Conservation (phyloP, 176 grass and related monocot species). For the Zoysia japonica region DNA sequence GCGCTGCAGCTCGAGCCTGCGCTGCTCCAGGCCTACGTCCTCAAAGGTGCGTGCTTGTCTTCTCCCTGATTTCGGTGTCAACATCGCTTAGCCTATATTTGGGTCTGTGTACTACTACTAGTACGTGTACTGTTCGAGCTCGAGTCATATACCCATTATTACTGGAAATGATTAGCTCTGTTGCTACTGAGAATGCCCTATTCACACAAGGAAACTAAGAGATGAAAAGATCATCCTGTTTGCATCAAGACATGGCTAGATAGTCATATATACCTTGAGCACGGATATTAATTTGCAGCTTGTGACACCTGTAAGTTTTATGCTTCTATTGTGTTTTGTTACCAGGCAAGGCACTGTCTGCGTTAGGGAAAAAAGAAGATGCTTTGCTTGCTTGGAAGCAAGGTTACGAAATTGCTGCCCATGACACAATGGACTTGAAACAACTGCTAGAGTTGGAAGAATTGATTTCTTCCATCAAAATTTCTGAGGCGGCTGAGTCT, state of each 20-base stretch:
- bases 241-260: background rate
- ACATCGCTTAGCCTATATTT: slow-evolving; percentile 1
- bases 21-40: slow-evolving; percentile 86
- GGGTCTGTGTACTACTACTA: background rate
- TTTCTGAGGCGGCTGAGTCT: slow-evolving; percentile 40
- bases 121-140: background rate
- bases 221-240: background rate
- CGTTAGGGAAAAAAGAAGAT: slow-evolving; percentile 80
- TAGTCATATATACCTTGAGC: background rate
- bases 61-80: background rate
- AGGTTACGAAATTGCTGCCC: slow-evolving; percentile 81
- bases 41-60: slow-evolving; percentile 60
- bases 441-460: slow-evolving; percentile 90
- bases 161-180: background rate
- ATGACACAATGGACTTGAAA: slow-evolving; percentile 80
- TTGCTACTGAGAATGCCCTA: background rate
- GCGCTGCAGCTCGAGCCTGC: slow-evolving; percentile 61
- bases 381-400: slow-evolving; percentile 76
- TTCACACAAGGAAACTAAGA: background rate
- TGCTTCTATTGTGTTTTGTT: slow-evolving; percentile 11
- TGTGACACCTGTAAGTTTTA: slow-evolving; percentile 9
- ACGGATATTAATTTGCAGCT: background rate
- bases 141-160: background rate
- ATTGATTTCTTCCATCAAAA: slow-evolving; percentile 64
- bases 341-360: slow-evolving; percentile 77